These are phyloP conservation scores for Trichoderma asperellum DNA, from an alignment of 2,329 filamentous ascomycete species.

Conservation along the genomic window DNA sequence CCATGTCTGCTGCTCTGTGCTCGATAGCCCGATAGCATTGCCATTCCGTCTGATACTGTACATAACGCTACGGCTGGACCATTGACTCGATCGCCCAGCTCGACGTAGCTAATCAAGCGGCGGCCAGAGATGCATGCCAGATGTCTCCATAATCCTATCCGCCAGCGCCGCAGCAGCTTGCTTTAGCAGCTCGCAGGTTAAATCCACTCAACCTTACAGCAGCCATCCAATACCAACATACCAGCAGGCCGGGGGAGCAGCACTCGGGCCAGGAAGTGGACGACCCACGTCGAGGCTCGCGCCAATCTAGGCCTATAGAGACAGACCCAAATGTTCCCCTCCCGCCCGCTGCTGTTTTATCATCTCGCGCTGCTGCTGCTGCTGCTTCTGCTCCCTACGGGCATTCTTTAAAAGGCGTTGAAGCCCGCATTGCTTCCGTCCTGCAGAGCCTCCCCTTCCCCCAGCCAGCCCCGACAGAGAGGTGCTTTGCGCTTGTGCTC, in stretches of 20 bases:
- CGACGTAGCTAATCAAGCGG: constrained; percentile 24
- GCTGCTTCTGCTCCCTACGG: constrained; percentile 12
- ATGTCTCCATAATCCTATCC: constrained; percentile 28
- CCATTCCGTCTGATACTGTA: background rate
- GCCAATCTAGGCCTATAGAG: constrained; percentile 29
- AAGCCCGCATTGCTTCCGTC: constrained; percentile 28
- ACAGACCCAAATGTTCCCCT: constrained; percentile 30
- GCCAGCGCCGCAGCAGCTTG: constrained; percentile 25
- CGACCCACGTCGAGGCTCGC: constrained; percentile 29
- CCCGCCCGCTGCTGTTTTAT: constrained; percentile 28
- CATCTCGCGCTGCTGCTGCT: constrained; percentile 27
- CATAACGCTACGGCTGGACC: constrained; percentile 14
- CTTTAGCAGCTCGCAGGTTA: constrained; percentile 25
- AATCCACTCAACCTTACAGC: constrained; percentile 26
- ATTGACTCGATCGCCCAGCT: constrained; percentile 20
- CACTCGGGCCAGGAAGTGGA: constrained; percentile 28
- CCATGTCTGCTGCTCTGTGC: constrained; percentile 12
- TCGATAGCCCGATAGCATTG: background rate
- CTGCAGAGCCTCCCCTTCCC: constrained; percentile 30
- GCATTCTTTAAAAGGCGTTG: constrained; percentile 17
- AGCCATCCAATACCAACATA: constrained; percentile 27
- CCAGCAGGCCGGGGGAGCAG: constrained; percentile 27
- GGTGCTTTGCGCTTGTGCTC: constrained; percentile 27
- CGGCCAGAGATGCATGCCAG: constrained; percentile 27
- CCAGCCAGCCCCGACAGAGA: constrained; percentile 20